Evolutionary conservation across 2,329 filamentous ascomycete species (phyloP).

Genomic region (Penicillium fuscoglaucum): DNA sequence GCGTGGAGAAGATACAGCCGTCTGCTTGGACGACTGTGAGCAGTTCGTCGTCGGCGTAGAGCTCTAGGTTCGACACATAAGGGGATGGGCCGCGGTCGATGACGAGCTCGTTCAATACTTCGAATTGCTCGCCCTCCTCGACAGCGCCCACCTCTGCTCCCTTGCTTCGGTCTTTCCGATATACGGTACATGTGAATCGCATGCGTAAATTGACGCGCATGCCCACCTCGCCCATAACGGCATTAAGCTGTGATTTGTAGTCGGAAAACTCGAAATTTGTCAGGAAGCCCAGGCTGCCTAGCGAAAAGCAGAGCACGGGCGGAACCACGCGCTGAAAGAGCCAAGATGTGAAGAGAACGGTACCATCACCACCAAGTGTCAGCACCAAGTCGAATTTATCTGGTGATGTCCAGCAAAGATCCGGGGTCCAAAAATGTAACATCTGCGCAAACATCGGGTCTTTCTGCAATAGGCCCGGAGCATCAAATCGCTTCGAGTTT

Average conservation of each 20-base stretch:
- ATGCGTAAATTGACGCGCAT: slow-evolving; percentile 98
- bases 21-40: slow-evolving; percentile 95
- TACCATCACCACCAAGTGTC: slow-evolving; percentile 92
- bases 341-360: slow-evolving; percentile 93
- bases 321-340: slow-evolving; percentile 94
- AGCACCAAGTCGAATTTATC: slow-evolving; percentile 96
- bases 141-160: slow-evolving; percentile 57
- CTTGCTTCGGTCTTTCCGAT: slow-evolving; percentile 62
- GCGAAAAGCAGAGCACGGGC: slow-evolving; percentile 84
- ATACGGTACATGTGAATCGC: slow-evolving; percentile 98
- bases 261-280: slow-evolving; percentile 95
- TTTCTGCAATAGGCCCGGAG: slow-evolving; percentile 67
- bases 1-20: slow-evolving; percentile 95
- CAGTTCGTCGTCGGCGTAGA: slow-evolving; percentile 93
- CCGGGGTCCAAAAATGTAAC: slow-evolving; percentile 94
- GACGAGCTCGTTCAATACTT: slow-evolving; percentile 97
- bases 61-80: slow-evolving; percentile 93
- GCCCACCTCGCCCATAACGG: slow-evolving; percentile 87
- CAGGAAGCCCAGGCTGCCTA: slow-evolving; percentile 90
- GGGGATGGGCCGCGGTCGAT: slow-evolving; percentile 96
- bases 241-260: slow-evolving; percentile 83
- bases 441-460: slow-evolving; percentile 77
- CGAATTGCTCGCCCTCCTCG: slow-evolving; percentile 91
- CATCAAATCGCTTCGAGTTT: slow-evolving; percentile 83
- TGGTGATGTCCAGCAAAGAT: slow-evolving; percentile 88